Conservation (phyloP, 495 filamentous ascomycete species). For the Amorphotheca resinae region DNA sequence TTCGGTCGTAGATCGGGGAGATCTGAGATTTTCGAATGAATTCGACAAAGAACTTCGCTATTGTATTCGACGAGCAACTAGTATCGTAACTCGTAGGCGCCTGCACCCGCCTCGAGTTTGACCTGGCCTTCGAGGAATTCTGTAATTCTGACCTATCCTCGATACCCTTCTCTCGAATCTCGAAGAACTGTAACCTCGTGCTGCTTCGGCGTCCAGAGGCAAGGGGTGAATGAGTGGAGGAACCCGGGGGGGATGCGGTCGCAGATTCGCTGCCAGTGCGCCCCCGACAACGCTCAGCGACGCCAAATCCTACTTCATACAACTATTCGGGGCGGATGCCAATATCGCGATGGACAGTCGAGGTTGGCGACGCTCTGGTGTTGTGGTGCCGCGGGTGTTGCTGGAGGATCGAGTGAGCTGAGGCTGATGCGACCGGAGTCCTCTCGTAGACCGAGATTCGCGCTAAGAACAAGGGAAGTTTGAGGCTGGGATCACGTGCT, state of each 20-base stretch:
- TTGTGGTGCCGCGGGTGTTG: constrained; percentile 11
- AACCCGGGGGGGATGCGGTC: constrained; percentile 9
- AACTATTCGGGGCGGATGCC: background rate
- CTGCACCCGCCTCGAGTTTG: constrained; percentile 1
- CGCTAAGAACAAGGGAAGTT: too few species aligned
- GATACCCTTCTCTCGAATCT: background rate
- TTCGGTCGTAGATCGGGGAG: constrained; percentile 4
- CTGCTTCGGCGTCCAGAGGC: background rate
- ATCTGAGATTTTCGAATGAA: constrained; percentile 1
- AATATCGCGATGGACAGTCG: constrained; percentile 3
- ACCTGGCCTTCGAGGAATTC: background rate
- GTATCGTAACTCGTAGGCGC: constrained; percentile 2
- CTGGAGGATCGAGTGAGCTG: constrained; percentile 5
- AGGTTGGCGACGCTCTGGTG: background rate
- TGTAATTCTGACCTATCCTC: background rate
- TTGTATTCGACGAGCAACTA: background rate
- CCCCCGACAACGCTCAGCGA: constrained; percentile 8
- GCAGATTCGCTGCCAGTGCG: constrained; percentile 9
- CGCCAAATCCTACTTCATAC: constrained; percentile 11
- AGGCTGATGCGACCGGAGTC: too few species aligned
- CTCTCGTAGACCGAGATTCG: too few species aligned
- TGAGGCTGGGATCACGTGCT: too few species aligned
- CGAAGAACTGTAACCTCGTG: background rate
- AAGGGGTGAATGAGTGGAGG: constrained; percentile 2
- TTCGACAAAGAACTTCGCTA: background rate